These are phyloP conservation scores for Kodamaea sp. DNA, from an alignment of 1,139 yeast species.

Conservation along the genomic window DNA sequence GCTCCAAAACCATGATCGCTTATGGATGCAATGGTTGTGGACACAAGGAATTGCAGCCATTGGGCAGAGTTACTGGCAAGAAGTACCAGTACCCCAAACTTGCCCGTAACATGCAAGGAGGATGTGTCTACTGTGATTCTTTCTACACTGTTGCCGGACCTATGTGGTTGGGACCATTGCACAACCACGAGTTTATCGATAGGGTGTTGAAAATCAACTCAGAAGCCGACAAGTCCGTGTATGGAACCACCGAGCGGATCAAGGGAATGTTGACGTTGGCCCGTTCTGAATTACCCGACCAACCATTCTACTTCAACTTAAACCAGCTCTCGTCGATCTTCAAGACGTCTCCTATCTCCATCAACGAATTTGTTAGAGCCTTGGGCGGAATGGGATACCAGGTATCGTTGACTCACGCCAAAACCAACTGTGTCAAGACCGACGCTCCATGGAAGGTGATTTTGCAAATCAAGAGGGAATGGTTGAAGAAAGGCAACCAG, in stretches of 20 bases:
- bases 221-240: constrained; percentile 50
- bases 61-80: constrained; percentile 58
- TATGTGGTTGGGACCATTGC: constrained; percentile 88
- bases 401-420: constrained; percentile 86
- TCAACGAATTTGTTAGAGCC: constrained; percentile 71
- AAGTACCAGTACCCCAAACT: constrained; percentile 41
- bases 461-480: constrained; percentile 70
- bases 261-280: constrained; percentile 93
- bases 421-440: constrained; percentile 83
- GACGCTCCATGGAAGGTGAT: constrained; percentile 82
- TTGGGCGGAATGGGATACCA: constrained; percentile 81
- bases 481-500: constrained; percentile 54
- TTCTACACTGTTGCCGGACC: constrained; percentile 88
- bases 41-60: constrained; percentile 63
- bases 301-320: constrained; percentile 82
- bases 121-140: constrained; percentile 70
- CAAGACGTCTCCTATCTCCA: constrained; percentile 82
- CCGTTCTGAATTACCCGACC: constrained; percentile 56
- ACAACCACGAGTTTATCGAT: constrained; percentile 64
- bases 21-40: constrained; percentile 92
- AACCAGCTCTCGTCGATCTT: constrained; percentile 73
- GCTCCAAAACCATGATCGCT: constrained; percentile 72
- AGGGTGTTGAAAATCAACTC: constrained; percentile 58
- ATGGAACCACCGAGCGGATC: constrained; percentile 80
- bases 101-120: constrained; percentile 9